phyloP scores from a whole-genome alignment of 1,284 basidiomycete genomes.

The Trichosporon ovoides region DNA sequence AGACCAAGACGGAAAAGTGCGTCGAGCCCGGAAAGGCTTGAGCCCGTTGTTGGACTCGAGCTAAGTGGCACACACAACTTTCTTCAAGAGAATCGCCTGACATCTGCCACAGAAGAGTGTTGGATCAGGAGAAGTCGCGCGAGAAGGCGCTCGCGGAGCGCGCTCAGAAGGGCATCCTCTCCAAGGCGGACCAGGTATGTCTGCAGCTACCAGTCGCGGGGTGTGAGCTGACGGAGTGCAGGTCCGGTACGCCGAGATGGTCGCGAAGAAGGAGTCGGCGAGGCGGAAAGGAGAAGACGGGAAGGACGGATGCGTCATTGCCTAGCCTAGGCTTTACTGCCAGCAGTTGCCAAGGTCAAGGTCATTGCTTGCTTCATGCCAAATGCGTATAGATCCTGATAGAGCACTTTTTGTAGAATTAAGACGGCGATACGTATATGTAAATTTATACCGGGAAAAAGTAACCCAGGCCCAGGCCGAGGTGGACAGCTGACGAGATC shows the following conservation, averaged over 20 bases:
- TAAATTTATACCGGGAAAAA: no score
- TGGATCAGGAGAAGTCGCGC: conserved; percentile 21
- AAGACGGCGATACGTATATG: background rate
- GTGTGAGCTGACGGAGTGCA: conserved; percentile 13
- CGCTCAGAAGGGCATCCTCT: conserved; percentile 47
- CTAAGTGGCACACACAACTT: background rate
- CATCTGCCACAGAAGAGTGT: background rate
- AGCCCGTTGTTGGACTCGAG: background rate
- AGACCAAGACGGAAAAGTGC: conserved; percentile 45
- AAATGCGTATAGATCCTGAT: background rate
- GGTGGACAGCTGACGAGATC: no score
- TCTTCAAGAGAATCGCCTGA: background rate
- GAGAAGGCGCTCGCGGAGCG: conserved; percentile 44
- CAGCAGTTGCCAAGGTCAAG: no score
- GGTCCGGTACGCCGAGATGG: conserved; percentile 46
- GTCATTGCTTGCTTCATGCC: no score
- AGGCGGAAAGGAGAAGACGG: conserved; percentile 32
- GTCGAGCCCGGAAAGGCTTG: conserved; percentile 11
- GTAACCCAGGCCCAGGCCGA: no score
- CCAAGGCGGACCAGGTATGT: conserved; percentile 47
- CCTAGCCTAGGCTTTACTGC: no score
- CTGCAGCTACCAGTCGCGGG: conserved; percentile 7
- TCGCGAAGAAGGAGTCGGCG: conserved; percentile 35
- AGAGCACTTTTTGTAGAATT: no score
- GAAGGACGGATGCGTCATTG: conserved; percentile 24